A percentile compares a stretch with the other conserved stretches of the same genome.
Evolutionary conservation across 768 basidiomycete species (phyloP).

Genomic region (Porphyrellus cyaneotinctus): DNA sequence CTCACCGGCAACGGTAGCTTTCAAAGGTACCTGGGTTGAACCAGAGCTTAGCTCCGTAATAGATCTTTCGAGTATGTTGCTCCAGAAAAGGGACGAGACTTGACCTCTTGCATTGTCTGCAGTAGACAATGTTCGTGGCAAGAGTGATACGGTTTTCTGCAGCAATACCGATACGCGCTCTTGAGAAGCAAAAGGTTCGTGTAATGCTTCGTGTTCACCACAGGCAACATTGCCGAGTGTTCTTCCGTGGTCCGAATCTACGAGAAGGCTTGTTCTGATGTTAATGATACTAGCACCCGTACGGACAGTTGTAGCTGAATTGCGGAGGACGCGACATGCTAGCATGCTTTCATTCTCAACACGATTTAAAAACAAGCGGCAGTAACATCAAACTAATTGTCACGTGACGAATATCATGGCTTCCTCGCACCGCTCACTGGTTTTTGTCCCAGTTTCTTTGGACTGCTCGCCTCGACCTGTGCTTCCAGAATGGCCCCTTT

Average conservation of each 20-base stretch:
- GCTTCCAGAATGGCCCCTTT: conserved; percentile 72
- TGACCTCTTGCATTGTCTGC: conserved; percentile 16
- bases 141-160: conserved; percentile 44
- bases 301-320: conserved; percentile 2
- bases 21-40: conserved; percentile 30
- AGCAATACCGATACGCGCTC: conserved; percentile 43
- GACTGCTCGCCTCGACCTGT: conserved; percentile 36
- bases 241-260: neutral
- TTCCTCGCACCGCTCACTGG: conserved; percentile 4
- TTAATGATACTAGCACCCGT: neutral
- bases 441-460: conserved; percentile 11
- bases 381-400: neutral
- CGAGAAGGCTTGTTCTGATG: neutral
- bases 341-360: conserved; percentile 21
- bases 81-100: conserved; percentile 45
- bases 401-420: conserved; percentile 21
- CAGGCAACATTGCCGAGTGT: neutral
- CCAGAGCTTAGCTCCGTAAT: conserved; percentile 29
- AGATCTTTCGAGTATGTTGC: conserved; percentile 37
- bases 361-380: neutral
- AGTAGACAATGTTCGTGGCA: conserved; percentile 42
- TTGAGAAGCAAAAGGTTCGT: conserved; percentile 1
- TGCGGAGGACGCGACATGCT: conserved; percentile 22
- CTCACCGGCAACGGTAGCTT: conserved; percentile 50
- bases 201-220: neutral